These are phyloP conservation scores for Penicillium sp. DNA, from an alignment of 2,329 filamentous ascomycete genomes.

Conservation along the genomic window DNA sequence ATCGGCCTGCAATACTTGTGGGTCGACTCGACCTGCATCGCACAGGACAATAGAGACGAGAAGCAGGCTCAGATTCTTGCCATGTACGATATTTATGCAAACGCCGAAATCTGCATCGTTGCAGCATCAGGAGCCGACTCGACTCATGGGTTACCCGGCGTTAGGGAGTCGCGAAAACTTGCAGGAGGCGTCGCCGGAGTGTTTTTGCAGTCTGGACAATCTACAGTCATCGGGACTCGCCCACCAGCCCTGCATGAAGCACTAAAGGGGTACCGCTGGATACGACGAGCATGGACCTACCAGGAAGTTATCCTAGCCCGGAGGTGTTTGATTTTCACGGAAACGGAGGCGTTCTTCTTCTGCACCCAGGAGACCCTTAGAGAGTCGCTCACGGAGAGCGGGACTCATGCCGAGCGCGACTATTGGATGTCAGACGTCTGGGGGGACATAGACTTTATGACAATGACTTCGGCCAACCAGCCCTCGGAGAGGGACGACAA, in stretches of 20 bases:
- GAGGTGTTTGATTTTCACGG: not conserved
- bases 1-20: constrained; percentile 17
- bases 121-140: not conserved
- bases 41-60: constrained; percentile 9
- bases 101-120: constrained; percentile 1
- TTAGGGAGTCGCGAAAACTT: not conserved
- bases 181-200: too few species aligned
- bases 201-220: too few species aligned
- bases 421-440: not conserved
- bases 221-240: too few species aligned
- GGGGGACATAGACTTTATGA: not conserved
- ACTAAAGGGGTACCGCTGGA: not conserved
- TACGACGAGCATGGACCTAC: not conserved
- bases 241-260: too few species aligned
- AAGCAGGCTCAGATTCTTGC: not conserved
- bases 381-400: not conserved
- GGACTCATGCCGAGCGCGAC: not conserved
- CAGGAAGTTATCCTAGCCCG: not conserved
- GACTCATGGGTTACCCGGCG: not conserved
- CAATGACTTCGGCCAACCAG: not conserved
- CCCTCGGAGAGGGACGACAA: not conserved
- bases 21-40: constrained; percentile 19
- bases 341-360: constrained; percentile 1
- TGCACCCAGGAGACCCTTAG: not conserved
- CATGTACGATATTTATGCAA: constrained; percentile 7